phyloP scores from a whole-genome alignment of 257 asterid genomes.

The Haberlea rhodopensis region DNA sequence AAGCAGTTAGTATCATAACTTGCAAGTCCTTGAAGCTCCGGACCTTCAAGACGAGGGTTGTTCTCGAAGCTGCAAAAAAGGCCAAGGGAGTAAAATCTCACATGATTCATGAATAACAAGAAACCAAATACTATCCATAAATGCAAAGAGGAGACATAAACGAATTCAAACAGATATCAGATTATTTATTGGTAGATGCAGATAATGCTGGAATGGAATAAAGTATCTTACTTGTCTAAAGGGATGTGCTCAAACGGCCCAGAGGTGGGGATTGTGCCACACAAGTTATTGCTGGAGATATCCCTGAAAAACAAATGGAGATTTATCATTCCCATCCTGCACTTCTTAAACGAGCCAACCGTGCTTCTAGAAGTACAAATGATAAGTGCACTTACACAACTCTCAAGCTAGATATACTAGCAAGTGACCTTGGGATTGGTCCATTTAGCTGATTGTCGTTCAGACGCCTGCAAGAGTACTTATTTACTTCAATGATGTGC shows the following conservation, averaged over 20 bases:
- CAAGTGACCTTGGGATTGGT: slow-evolving; percentile 56
- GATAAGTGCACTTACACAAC: slow-evolving; percentile 61
- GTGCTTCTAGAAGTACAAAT: background rate
- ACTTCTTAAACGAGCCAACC: background rate
- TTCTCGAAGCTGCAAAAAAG: slow-evolving; percentile 1
- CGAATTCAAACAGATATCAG: slow-evolving; percentile 5
- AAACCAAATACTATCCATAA: background rate
- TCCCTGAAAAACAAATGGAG: slow-evolving; percentile 51
- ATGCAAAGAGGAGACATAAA: background rate
- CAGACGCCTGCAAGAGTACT: slow-evolving; percentile 57
- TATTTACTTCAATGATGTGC: slow-evolving; percentile 1
- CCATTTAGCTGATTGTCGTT: slow-evolving; percentile 66
- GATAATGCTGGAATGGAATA: background rate
- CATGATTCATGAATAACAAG: background rate
- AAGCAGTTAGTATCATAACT: no score
- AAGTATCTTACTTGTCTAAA: slow-evolving; percentile 66
- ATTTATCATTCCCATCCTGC: slow-evolving; percentile 13
- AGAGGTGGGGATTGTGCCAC: slow-evolving; percentile 81
- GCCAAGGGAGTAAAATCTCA: background rate
- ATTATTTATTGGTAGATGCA: background rate
- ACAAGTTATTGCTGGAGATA: slow-evolving; percentile 79
- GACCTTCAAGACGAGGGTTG: slow-evolving; percentile 9
- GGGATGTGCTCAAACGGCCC: slow-evolving; percentile 96
- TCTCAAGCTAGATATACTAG: slow-evolving; percentile 59
- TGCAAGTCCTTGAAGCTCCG: no score